Evolutionary conservation across 768 basidiomycete species (phyloP).

Genomic region (Sistotremastrum suecicum): DNA sequence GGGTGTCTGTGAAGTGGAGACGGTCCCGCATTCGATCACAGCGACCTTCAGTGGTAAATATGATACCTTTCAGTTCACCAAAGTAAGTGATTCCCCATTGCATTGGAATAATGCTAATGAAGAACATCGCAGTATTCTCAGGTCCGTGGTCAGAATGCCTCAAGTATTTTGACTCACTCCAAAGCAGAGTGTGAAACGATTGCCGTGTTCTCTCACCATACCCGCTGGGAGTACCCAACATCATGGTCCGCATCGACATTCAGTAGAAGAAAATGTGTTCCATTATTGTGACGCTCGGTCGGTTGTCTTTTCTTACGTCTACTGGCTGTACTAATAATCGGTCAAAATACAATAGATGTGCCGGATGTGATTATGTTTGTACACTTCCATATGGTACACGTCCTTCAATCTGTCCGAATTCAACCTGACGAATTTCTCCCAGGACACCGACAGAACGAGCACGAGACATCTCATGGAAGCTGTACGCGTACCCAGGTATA

Average conservation of each 20-base stretch:
- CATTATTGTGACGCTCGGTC: constrained; percentile 43
- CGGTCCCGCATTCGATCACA: constrained; percentile 42
- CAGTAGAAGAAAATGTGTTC: constrained; percentile 26
- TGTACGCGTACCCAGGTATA: constrained; percentile 34
- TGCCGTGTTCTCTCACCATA: constrained; percentile 34
- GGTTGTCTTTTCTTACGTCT: neutral
- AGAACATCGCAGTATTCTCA: constrained; percentile 33
- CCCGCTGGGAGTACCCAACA: constrained; percentile 29
- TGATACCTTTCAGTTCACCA: constrained; percentile 51
- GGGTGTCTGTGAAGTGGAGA: constrained; percentile 50
- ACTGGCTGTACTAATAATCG: neutral
- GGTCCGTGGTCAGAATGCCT: constrained; percentile 10
- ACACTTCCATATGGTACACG: constrained; percentile 35
- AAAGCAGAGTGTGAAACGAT: constrained; percentile 22
- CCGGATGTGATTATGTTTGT: constrained; percentile 44
- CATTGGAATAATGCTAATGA: neutral
- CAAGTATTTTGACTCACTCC: no score
- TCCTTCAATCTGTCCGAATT: no score
- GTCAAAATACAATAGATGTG: constrained; percentile 25
- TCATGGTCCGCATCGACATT: constrained; percentile 34
- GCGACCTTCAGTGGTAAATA: constrained; percentile 47
- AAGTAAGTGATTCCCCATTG: constrained; percentile 21
- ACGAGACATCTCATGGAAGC: constrained; percentile 50
- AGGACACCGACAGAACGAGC: constrained; percentile 48
- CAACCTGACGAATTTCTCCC: neutral